phyloP scores from a whole-genome alignment of 768 basidiomycete species.

The Hygrocybe punicea region DNA sequence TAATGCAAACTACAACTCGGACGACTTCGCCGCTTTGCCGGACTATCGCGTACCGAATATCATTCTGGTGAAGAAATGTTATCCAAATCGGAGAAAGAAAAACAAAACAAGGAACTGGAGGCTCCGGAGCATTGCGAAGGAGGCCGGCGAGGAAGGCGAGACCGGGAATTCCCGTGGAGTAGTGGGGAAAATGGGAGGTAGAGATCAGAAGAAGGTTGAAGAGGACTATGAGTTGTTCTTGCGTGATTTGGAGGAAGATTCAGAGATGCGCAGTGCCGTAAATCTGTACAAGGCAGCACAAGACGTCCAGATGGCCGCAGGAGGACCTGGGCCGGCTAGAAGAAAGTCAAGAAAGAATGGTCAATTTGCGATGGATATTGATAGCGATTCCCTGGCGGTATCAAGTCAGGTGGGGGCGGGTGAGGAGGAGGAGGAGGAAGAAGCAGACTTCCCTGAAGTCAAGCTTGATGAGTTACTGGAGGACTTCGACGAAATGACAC shows the following conservation, averaged over 20 bases:
- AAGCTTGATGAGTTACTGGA: neutral
- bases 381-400: conserved; percentile 34
- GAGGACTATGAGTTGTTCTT: conserved; percentile 97
- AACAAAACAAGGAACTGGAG: conserved; percentile 80
- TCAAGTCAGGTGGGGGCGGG: conserved; percentile 18
- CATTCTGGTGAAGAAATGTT: conserved; percentile 91
- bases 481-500: neutral
- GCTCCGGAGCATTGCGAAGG: conserved; percentile 80
- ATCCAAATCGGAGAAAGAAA: conserved; percentile 93
- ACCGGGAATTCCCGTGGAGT: conserved; percentile 75
- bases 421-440: conserved; percentile 42
- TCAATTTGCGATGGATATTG: conserved; percentile 69
- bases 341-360: conserved; percentile 42
- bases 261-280: conserved; percentile 80
- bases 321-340: conserved; percentile 33
- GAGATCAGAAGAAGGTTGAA: conserved; percentile 90
- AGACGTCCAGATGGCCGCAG: conserved; percentile 53
- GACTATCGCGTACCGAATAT: conserved; percentile 78
- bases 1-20: conserved; percentile 89
- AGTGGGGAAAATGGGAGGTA: conserved; percentile 85
- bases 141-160: conserved; percentile 79
- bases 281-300: conserved; percentile 75
- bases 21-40: conserved; percentile 70
- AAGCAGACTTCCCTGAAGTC: conserved; percentile 58
- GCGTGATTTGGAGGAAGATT: conserved; percentile 91